Percentiles rank a stretch among this genome's conserved stretches.
Conservation (phyloP, 176 grass and related monocot genomes). For the Alloteropsis semialata region DNA sequence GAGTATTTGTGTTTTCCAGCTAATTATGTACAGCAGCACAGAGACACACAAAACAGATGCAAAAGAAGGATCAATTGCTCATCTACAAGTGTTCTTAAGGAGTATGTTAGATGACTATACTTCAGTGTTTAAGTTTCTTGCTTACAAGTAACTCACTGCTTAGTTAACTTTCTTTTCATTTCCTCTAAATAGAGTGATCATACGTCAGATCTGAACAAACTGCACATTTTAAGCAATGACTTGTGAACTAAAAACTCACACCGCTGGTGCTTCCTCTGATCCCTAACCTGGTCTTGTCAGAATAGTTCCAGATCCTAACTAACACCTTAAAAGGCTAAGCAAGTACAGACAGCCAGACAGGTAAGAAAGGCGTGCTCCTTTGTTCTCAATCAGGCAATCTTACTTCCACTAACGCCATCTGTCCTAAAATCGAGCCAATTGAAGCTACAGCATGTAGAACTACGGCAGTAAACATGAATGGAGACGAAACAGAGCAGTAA, state of each 20-base stretch:
- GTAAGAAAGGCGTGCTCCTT: slow-evolving; percentile 8
- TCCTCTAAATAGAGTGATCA: neutral
- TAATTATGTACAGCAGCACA: neutral
- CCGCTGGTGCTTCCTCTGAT: neutral
- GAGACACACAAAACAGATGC: neutral
- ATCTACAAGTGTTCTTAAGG: too few relatives aligned
- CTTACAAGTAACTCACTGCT: neutral
- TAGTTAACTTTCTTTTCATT: neutral
- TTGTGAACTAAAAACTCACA: slow-evolving; percentile 18
- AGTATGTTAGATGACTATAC: too few relatives aligned
- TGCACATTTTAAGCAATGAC: neutral
- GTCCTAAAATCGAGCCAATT: neutral
- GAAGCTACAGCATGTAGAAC: neutral
- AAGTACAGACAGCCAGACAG: slow-evolving; percentile 21
- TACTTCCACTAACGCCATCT: neutral
- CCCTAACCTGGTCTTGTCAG: neutral
- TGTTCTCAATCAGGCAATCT: neutral
- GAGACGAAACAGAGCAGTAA: neutral
- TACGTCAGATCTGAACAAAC: neutral
- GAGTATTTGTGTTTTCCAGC: too few relatives aligned
- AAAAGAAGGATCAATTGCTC: neutral
- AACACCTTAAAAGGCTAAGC: slow-evolving; percentile 8
- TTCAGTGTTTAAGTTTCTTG: neutral
- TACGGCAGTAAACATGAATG: neutral
- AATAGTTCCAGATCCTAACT: slow-evolving; percentile 15